Evolutionary conservation across 2,329 filamentous ascomycete species (phyloP), one percentile per base, ranked within the genome.

Genomic region (Penicillium sp.): DNA sequence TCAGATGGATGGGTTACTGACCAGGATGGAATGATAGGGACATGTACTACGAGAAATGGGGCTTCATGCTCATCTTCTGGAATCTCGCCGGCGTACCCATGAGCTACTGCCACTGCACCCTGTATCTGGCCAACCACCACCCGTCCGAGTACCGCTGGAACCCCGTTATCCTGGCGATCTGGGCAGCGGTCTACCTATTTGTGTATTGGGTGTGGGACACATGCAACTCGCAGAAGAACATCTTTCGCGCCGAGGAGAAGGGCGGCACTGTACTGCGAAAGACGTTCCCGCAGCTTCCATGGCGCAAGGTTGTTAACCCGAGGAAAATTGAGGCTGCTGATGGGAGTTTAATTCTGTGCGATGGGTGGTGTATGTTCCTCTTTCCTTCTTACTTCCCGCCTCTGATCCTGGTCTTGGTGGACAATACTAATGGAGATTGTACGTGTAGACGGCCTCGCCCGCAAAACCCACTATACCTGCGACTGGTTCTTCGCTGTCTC

Each of bases 51-150:
- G 93, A 97, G 82, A 96, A 97, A 81, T 92, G 91, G 85, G 93
- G 93, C 44, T 97, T 97, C 82, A 96, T 97, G 92, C 86, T 97
- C 69, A 96, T 95, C 75, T 97, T 97, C 86, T 97, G 93, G 93
- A 97, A 96, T 79, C 84, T 97, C 74, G 92, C 93, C 44, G 93
- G 93, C 65, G 93, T 97, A 13, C 93, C 93, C 6, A 85, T 97
- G 60, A 92, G 88, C 31, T 97, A 97, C 84, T 96, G 92, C 80
- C 93, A 97, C 82, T 95, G 91, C 84, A 93, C 91, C 44, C 85
- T 97, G 69, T 97, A 91, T 79, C 85, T 97, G 41, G 92, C 92
- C 65, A 92, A 89, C 76, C 92, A 95, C 75, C 78, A 90, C 69
- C 91, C 93, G 0, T 84, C 87, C 31, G 86, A 86, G 53, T 97